Base-by-base conservation (phyloP, 2,329 filamentous ascomycete genomes). In the Cladophialophora yegresii region DNA sequence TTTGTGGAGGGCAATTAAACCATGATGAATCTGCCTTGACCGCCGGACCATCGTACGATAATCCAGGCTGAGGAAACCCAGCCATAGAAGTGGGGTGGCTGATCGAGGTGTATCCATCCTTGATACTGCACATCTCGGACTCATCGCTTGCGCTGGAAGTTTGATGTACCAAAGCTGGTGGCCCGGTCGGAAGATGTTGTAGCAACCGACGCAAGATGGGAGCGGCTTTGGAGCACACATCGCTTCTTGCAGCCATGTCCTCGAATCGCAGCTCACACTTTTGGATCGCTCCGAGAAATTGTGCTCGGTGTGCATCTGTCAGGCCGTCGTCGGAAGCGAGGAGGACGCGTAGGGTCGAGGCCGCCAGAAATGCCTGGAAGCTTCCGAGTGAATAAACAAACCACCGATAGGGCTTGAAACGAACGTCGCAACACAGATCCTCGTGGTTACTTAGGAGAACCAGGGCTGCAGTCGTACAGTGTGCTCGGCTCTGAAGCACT, bases 291-390 rank as follows among this genome's bases (percentile, higher is more conserved):
- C 69, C 69, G 49, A 75, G 73, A 20, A 70, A 73, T 51, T 75
- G 72, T 50, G 71, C 65, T 22, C 71, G 75, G 54, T 77, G 74
- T 30, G 66, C 62, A 10, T 70, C 67, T 56, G 53, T 43, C 16
- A 26, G 10, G 9, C 55, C 51, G 20, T 55, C 26, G 2, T 49
- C 63, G 71, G 22, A 75, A 72, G 0, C 73, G 20, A 66, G 56
- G 13, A 66, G 54, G 16, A 59, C 59, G 16, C 59, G 70, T 1
- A 77, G 62, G 5, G 75, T 73, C 0, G 77, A 72, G 5, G 76
- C 76, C 1, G 75, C 77, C 51, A 78, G 76, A 63, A 79, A 78
- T 0, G 77, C 75, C 45, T 79, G 76, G 63, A 78, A 79, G 58
- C 75, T 77, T 5, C 76, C 77, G 2, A 77, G 65, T 2, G 75